A percentile compares a stretch with the other conserved stretches of the same genome.
Conservation (phyloP, 805 yeast genomes). For the Scheffersomyces lignosus region DNA sequence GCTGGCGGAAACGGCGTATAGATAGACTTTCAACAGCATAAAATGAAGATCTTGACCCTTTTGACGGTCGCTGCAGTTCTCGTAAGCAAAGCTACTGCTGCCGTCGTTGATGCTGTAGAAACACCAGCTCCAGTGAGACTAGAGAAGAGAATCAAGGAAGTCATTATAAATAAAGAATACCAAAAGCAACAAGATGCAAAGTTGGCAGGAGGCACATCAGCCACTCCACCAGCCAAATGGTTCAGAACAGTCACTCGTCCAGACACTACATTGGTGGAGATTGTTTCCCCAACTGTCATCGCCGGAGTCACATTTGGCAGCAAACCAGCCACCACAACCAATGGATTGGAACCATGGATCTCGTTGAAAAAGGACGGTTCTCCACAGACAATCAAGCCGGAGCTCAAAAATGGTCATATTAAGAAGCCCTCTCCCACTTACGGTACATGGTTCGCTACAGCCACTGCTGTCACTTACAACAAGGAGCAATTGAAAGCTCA, state of each 20-base stretch:
- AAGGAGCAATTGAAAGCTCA: slow-evolving; percentile 72
- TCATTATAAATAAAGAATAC: slow-evolving; percentile 30
- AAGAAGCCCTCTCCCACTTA: slow-evolving; percentile 69
- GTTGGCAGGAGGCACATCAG: slow-evolving; percentile 4
- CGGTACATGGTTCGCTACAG: slow-evolving; percentile 74
- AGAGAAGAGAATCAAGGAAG: slow-evolving; percentile 31
- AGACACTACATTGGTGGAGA: slow-evolving; percentile 44
- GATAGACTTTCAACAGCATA: too few relatives aligned
- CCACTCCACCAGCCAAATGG: slow-evolving; percentile 59
- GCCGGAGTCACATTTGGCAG: slow-evolving; percentile 64
- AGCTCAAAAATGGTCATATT: slow-evolving; percentile 69
- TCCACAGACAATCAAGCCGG: slow-evolving; percentile 78
- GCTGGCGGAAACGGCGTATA: too few relatives aligned
- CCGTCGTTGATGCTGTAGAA: slow-evolving; percentile 10
- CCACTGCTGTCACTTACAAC: slow-evolving; percentile 53
- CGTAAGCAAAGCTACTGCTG: slow-evolving; percentile 1
- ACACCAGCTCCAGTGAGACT: slow-evolving; percentile 13
- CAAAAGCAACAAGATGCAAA: slow-evolving; percentile 17
- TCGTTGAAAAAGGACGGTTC: slow-evolving; percentile 72
- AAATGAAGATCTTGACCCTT: neutral
- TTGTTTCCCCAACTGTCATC: slow-evolving; percentile 63
- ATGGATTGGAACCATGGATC: slow-evolving; percentile 79
- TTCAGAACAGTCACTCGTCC: slow-evolving; percentile 60
- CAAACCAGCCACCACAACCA: slow-evolving; percentile 69
- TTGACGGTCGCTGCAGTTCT: neutral